Conservation (phyloP, 768 basidiomycete species). For the Lyophyllum atratum region DNA sequence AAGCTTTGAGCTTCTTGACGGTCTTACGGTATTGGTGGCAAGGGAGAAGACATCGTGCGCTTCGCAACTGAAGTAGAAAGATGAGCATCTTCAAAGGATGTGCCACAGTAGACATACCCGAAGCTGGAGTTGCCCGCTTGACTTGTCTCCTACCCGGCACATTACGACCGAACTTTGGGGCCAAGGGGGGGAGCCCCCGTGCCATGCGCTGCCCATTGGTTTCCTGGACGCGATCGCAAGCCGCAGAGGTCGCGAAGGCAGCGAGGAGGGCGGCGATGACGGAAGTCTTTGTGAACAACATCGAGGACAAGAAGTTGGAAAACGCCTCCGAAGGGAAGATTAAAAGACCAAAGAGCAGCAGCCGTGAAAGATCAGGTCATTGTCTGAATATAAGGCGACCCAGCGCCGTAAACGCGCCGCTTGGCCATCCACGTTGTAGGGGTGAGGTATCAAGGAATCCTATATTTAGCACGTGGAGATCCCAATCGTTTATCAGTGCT, state of each 20-base stretch:
- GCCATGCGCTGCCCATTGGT: conserved; percentile 48
- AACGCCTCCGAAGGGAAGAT: background rate
- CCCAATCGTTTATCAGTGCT: background rate
- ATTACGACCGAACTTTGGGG: conserved; percentile 33
- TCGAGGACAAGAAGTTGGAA: conserved; percentile 1
- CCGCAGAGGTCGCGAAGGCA: conserved; percentile 19
- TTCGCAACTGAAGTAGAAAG: conserved; percentile 16
- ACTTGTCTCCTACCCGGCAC: conserved; percentile 26
- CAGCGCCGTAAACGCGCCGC: conserved; percentile 4
- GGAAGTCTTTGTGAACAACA: conserved; percentile 22
- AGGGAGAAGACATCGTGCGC: conserved; percentile 21
- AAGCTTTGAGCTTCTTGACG: background rate
- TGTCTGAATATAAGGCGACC: conserved; percentile 5
- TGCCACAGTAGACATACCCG: conserved; percentile 19
- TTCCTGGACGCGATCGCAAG: conserved; percentile 23
- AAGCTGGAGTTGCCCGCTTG: conserved; percentile 26
- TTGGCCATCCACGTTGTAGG: conserved; percentile 8
- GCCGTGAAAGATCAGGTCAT: background rate
- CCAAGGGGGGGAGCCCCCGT: conserved; percentile 43
- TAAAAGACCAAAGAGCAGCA: background rate
- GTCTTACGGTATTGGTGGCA: conserved; percentile 28
- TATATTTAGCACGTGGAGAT: conserved; percentile 10
- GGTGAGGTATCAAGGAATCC: conserved; percentile 1
- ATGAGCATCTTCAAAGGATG: background rate
- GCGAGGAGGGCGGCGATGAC: conserved; percentile 25